Evolutionary conservation across 495 filamentous ascomycete genomes (phyloP), one percentile per base, ranked within the genome.

Genomic region (Cetradonia linearis): DNA sequence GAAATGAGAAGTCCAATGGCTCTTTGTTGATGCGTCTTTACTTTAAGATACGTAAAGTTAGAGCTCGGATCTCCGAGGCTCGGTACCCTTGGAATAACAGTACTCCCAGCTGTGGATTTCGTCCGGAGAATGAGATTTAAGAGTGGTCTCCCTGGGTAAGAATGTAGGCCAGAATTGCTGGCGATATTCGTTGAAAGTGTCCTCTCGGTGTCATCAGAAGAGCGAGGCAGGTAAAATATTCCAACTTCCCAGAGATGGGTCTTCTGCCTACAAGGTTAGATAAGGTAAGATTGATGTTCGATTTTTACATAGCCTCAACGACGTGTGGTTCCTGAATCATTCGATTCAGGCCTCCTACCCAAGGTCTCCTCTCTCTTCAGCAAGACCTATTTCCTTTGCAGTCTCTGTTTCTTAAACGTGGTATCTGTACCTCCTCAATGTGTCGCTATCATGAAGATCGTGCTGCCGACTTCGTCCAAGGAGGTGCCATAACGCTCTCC

Each of bases 401-500:
- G 13, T 50, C 47, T 16, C n/a, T 6, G 7, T 25, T 30, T 50
- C 6, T 20, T 7, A 8, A 58, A 16, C n/a, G 38, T 53, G 58
- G 16, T 20, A 30, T 44, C 33, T 14, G 5, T 16, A 13, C 31
- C 20, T 10, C 9, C n/a, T 34, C 36, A 31, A 56, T 31, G 56
- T 38, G 58, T 78, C 52, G 74, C 74, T 58, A 77, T 79, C 28
- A 72, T 64, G 78, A 80, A 54, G 63, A 68, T 18, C 72, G 75
- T 25, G 44, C 64, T 10, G 71, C 69, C 0, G 65, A 68, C 16
- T 66, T 68, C 33, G 67, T 69, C 44, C 67, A 73, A 46, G 77
- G 74, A 9, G 79, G 80, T 5, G 79, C 76, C 7, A 66, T 82
- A 48, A 78, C 77, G 74, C 73, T 81, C 37, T 77, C 75, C 0